These are phyloP conservation scores for Corymbia citriodora DNA, from an alignment of 441 rosid genomes.

Conservation along the genomic window DNA sequence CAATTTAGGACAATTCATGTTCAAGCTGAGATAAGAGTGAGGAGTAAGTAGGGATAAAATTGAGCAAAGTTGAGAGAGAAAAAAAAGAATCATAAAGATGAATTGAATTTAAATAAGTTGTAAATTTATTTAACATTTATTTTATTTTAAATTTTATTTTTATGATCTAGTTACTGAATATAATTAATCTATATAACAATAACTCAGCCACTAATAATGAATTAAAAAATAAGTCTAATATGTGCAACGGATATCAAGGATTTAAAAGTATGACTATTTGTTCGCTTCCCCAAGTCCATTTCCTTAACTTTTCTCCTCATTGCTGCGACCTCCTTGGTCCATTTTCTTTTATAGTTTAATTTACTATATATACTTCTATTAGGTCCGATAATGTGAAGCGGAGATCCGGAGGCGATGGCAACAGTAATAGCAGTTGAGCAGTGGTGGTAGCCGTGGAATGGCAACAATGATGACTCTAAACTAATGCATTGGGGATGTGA, in stretches of 20 bases:
- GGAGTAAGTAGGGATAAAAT: background rate
- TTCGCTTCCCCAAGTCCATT: background rate
- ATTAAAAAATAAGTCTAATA: too few relatives aligned
- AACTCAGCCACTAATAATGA: too few relatives aligned
- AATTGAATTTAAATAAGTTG: too few relatives aligned
- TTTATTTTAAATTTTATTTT: too few relatives aligned
- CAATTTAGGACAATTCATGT: background rate
- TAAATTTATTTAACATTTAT: too few relatives aligned
- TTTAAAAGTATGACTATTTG: background rate
- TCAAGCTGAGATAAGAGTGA: too few relatives aligned
- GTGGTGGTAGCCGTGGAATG: rapidly evolving
- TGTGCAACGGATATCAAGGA: background rate
- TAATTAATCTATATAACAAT: too few relatives aligned
- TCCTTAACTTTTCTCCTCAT: background rate
- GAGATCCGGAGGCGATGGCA: background rate
- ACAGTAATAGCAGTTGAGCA: background rate
- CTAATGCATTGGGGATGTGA: background rate
- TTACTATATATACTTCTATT: background rate
- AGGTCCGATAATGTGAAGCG: background rate
- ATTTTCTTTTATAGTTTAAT: background rate
- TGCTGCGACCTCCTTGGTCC: background rate
- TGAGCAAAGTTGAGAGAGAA: rapidly evolving
- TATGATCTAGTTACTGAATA: too few relatives aligned
- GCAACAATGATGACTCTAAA: rapidly evolving
- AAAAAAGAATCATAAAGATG: too few relatives aligned